Evolutionary conservation across 2,329 filamentous ascomycete species (phyloP), one percentile per base, ranked within the genome.

Genomic region (Hypoxylon sp.): DNA sequence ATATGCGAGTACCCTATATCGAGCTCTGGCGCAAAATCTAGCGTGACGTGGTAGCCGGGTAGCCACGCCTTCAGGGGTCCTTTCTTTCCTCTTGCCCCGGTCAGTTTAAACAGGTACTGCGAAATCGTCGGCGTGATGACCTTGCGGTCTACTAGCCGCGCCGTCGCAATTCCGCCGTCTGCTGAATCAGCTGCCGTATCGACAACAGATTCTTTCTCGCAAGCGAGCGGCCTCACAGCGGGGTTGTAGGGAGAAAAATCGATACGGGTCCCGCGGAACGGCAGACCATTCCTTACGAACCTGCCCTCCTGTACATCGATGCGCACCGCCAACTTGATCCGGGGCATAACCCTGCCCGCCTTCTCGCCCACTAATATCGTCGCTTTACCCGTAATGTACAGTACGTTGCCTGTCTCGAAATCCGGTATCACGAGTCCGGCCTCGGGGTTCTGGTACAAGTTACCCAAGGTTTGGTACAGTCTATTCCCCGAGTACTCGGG

Each of bases 401-500:
- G 83, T 5, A 92, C 89, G 74, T 93, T 83, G 1, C 91, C 91
- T 0, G 88, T 92, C 3, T 86, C 85, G 74, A 92, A 95, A 77
- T 94, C 89, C 0, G 93, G 92, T 37, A 97, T 85, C 2, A 87
- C 88, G 53, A 95, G 78, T 2, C 94, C 93, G 2, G 92, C 87
- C 17, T 82, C 81, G 0, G 92, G 92, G 33, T 90, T 91, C 6
- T 86, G 80, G 42, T 86, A 83, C 13, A 97, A 82, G 75, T 97
- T 97, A 0, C 94, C 94, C 0, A 97, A 85, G 0, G 91, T 93
- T 78, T 97, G 93, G 74, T 97, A 97, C 0, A 96, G 81, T 14
- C 92, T 84, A 78, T 97, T 97, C 6, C 94, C 94, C 0, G 91
- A 94, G 77, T 92, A 97, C 77, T 97, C 94, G 0, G 94, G 94